phyloP scores from a whole-genome alignment of 192 early-diverging fungal genomes.

The Umbelopsis isabellina region DNA sequence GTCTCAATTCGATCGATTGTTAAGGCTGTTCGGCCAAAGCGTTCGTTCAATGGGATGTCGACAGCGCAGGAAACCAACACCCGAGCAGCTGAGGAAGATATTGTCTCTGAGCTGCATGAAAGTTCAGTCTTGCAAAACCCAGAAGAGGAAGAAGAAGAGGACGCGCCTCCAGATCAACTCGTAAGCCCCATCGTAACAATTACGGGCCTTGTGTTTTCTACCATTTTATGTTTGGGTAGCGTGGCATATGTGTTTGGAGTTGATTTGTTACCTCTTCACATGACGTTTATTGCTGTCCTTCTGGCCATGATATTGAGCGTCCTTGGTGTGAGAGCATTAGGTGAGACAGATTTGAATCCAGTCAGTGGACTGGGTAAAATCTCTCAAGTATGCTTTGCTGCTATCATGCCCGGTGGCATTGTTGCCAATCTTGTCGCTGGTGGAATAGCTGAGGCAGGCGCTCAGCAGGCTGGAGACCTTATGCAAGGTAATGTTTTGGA shows the following conservation, averaged over 20 bases:
- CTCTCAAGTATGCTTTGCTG: conserved; percentile 83
- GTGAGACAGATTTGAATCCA: conserved; percentile 84
- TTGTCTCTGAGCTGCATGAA: conserved; percentile 40
- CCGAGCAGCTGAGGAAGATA: conserved; percentile 20
- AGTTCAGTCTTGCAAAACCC: background rate
- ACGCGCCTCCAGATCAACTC: conserved; percentile 56
- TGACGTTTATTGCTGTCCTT: conserved; percentile 69
- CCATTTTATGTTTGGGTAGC: conserved; percentile 61
- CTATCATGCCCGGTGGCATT: conserved; percentile 69
- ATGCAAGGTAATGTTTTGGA: conserved; percentile 33
- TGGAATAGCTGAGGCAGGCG: conserved; percentile 71
- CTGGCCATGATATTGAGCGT: conserved; percentile 77
- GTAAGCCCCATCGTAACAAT: conserved; percentile 66
- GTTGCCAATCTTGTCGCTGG: conserved; percentile 80
- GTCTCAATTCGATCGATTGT: conserved; percentile 44
- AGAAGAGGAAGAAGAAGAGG: conserved; percentile 36
- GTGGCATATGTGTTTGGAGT: conserved; percentile 65
- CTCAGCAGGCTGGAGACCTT: conserved; percentile 70
- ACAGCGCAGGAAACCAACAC: background rate
- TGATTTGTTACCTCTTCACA: conserved; percentile 62
- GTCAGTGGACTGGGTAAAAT: conserved; percentile 85
- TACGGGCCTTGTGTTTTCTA: conserved; percentile 65
- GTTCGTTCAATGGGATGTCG: background rate
- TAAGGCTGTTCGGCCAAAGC: conserved; percentile 22
- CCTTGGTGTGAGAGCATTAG: conserved; percentile 80